Conservation (phyloP, 768 basidiomycete genomes). For the Rhodotorula sphaerocarpa region DNA sequence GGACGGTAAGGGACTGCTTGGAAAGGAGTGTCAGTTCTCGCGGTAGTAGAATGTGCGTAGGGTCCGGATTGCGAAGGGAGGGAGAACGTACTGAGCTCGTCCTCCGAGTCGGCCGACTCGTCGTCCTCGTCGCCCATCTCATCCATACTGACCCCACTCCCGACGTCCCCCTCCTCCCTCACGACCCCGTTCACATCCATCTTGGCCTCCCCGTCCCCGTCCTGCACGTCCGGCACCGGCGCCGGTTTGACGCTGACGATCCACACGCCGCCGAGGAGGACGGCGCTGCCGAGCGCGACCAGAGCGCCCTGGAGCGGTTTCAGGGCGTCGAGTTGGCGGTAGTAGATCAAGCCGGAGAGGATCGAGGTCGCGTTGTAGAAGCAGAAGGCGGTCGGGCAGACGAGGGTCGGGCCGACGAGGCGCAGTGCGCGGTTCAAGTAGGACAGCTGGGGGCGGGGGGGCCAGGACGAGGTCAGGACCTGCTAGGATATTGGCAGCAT, state of each 20-base stretch:
- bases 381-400: conserved; percentile 65
- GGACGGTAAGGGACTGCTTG: conserved; percentile 25
- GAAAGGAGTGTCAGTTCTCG: background rate
- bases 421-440: conserved; percentile 51
- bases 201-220: background rate
- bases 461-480: background rate
- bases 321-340: conserved; percentile 70
- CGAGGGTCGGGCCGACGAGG: conserved; percentile 59
- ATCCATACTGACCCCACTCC: background rate
- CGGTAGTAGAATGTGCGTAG: too few species aligned
- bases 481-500: too few species aligned
- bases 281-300: conserved; percentile 64
- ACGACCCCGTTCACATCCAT: background rate
- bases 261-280: conserved; percentile 82
- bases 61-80: background rate
- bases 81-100: conserved; percentile 2
- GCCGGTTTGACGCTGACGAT: conserved; percentile 66
- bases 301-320: conserved; percentile 61
- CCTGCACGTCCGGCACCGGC: background rate
- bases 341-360: conserved; percentile 78
- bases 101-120: background rate
- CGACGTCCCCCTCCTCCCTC: background rate
- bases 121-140: conserved; percentile 1
- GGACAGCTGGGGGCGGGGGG: conserved; percentile 34
- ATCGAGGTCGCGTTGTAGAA: conserved; percentile 91